A percentile compares a stretch with the other conserved stretches of the same genome.
phyloP scores from a whole-genome alignment of 192 early-diverging fungal genomes.

The Rhizophlyctis rosea region DNA sequence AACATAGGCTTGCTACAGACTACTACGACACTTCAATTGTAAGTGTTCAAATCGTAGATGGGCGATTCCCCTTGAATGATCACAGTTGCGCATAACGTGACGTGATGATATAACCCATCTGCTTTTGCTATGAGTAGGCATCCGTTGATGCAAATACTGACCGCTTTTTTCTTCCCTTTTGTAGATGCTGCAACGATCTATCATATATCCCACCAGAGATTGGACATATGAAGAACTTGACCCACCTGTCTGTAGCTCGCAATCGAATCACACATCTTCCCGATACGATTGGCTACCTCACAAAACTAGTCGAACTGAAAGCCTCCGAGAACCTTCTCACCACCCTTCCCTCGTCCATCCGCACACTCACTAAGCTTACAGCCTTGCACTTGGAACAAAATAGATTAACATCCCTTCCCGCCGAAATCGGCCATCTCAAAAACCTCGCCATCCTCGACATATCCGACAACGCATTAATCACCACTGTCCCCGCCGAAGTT shows the following conservation, averaged over 20 bases:
- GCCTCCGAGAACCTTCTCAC: slow-evolving; percentile 61
- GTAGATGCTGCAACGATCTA: slow-evolving; percentile 74
- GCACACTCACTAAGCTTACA: slow-evolving; percentile 60
- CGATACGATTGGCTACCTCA: slow-evolving; percentile 62
- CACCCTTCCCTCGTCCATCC: slow-evolving; percentile 61
- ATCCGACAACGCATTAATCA: slow-evolving; percentile 63
- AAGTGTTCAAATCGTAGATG: slow-evolving; percentile 41
- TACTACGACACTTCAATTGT: slow-evolving; percentile 70
- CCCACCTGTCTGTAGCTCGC: slow-evolving; percentile 56
- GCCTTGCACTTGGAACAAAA: slow-evolving; percentile 62
- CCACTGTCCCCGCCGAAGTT: slow-evolving; percentile 67
- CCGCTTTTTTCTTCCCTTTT: slow-evolving; percentile 13
- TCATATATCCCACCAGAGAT: slow-evolving; percentile 69
- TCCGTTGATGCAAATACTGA: too few relatives aligned
- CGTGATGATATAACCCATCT: too few relatives aligned
- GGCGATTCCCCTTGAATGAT: slow-evolving; percentile 1
- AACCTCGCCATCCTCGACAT: slow-evolving; percentile 66
- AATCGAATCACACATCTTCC: slow-evolving; percentile 67
- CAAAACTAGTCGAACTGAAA: slow-evolving; percentile 65
- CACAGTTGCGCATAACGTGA: not conserved
- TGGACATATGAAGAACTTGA: slow-evolving; percentile 69
- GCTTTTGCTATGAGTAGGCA: too few relatives aligned
- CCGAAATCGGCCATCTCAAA: slow-evolving; percentile 60
- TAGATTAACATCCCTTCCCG: slow-evolving; percentile 54
- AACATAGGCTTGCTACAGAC: slow-evolving; percentile 65